Base-by-base conservation (phyloP, 805 yeast species). In the Metschnikowia matae region DNA sequence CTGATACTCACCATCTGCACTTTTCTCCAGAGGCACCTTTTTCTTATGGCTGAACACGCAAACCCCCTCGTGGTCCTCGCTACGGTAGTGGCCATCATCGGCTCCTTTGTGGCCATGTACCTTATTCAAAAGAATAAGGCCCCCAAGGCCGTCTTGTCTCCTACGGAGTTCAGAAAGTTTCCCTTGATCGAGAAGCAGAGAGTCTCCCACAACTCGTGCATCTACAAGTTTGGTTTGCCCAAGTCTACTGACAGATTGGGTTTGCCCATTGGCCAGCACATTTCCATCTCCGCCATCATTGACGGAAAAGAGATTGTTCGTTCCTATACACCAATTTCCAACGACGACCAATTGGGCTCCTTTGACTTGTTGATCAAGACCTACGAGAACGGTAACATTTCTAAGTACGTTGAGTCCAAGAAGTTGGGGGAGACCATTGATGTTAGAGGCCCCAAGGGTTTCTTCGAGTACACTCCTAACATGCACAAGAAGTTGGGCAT, bases 191-290 rank as follows among this genome's bases (percentile, higher is more conserved):
- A 83, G 64, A 90, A 88, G 71, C 83, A 85, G 23, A 77, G 83
- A 38, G 74, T 92, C 21, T 78, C 87, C 38, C 92, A 87, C 67
- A 89, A 91, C 69, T 80, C 96, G 26, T 87, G 91, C 41, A 70
- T 89, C 52, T 88, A 89, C 72, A 81, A 91, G 63, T 89, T 92
- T 64, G 88, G 85, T 11, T 79, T 92, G 59, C 96, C 96, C 48
- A 77, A 79, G 55, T 77, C 84, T 35, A 77, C 81, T 47, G 90
- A 87, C 64, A 75, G 82, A 42, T 78, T 92, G 54, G 97, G 97
- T 8, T 78, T 92, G 56, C 97, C 97, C 50, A 85, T 89, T 62
- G 98, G 98, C 48, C 97, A 92, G 73, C 97, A 92, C 67, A 85
- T 92, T 64, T 80, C 89, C 41, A 82, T 91, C 60, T 81, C 81